A percentile compares a stretch with the other conserved stretches of the same genome.
phyloP scores from a whole-genome alignment of 345 rosid genomes.

The Jatropha curcas region DNA sequence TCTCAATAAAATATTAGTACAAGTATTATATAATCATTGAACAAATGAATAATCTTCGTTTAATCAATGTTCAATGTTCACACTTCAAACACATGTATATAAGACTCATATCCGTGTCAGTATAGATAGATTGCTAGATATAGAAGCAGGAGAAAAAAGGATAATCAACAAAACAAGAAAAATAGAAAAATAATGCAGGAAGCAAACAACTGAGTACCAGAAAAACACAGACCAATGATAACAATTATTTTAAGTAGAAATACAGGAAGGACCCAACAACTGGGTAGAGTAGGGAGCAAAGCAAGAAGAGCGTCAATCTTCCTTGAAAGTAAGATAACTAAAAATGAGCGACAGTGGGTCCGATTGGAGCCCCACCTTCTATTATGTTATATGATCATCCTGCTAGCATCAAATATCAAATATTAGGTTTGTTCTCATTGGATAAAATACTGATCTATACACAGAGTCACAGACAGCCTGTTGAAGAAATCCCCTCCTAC shows the following conservation, averaged over 20 bases:
- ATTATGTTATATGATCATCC: slow-evolving; percentile 7
- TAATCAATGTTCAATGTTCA: neutral
- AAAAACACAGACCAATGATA: slow-evolving; percentile 6
- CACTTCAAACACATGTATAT: neutral
- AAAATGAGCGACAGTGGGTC: slow-evolving; percentile 18
- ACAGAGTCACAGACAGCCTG: slow-evolving; percentile 28
- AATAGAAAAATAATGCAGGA: neutral
- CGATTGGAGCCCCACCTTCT: slow-evolving; percentile 18
- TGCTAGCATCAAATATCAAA: slow-evolving; percentile 15
- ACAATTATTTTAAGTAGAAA: neutral
- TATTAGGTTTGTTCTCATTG: slow-evolving; percentile 11
- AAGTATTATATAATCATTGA: neutral
- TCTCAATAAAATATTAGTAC: no score
- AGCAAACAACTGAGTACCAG: slow-evolving; percentile 1
- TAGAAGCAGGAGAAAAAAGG: neutral
- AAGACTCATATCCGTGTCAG: neutral
- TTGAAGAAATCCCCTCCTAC: slow-evolving; percentile 25
- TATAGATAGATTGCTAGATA: neutral
- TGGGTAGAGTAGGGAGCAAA: slow-evolving; percentile 2
- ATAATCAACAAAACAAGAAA: neutral
- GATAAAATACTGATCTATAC: slow-evolving; percentile 6
- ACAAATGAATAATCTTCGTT: neutral
- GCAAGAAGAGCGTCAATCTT: slow-evolving; percentile 21
- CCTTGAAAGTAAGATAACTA: slow-evolving; percentile 21
- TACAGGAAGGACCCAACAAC: slow-evolving; percentile 17